Base-by-base conservation (phyloP, 352 stramenopile species). In the Blastocystis hominis region DNA sequence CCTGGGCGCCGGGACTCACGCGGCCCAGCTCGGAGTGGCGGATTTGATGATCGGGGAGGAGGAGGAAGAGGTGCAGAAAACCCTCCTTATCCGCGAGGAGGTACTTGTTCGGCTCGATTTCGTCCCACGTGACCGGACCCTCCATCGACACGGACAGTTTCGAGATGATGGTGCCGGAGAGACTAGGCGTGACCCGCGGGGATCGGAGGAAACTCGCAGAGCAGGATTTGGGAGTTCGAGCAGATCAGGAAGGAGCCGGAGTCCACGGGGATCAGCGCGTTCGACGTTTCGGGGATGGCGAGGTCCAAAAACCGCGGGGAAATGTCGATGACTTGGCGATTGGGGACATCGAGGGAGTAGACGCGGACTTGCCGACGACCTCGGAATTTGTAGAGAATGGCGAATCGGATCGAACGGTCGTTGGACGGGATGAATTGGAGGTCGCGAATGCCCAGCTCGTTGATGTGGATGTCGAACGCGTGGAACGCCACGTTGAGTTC, bases 381-480 rank as follows among this genome's bases (percentile, higher is more conserved):
- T 0, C 30, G 72, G 56, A 53, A 66, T 24, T 84, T 53, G 72
- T 64, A 84, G 72, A 84, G 30, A 10, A 84, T n/a, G 17, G 47
- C 47, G 46, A 84, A 84, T 38, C 53, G 72, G 46, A 84, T 69
- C 9, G 55, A 20, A 10, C 62, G 47, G 47, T 42, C 72, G 13
- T 24, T 20, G 38, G 72, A 68, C 17, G 72, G 72, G 34, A 84
- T 13, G 72, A 84, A 84, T 15, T 68, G 72, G 46, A 84, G 59
- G 40, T 84, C 72, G 36, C 72, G 72, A 69, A 84, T 84, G 10
- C 72, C 50, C 15, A 84, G 44, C 30, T 84, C 72, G 2, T 47
- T 47, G n/a, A 84, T 66, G 50, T 84, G 72, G n/a, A 84, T 84
- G 53, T 84, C 72, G 36, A 84, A 84, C 0, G 72, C 72, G 13